Evolutionary conservation across 768 basidiomycete species (phyloP).

Genomic region (Termitomyces sp.): DNA sequence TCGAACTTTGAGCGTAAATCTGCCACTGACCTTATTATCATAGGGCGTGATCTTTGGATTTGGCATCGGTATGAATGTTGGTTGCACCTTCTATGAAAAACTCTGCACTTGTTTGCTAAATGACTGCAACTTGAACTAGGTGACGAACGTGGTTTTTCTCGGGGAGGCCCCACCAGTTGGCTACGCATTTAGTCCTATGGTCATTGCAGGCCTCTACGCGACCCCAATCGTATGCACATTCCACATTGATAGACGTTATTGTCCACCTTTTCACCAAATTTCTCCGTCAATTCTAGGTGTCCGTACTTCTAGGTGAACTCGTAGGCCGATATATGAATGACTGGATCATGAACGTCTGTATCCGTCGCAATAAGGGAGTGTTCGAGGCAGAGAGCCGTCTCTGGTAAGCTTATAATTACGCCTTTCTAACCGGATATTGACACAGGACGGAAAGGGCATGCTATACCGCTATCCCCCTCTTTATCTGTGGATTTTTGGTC

Average conservation of each 20-base stretch:
- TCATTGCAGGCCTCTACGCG: constrained; percentile 49
- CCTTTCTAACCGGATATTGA: too few species aligned
- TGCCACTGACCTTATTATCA: too few species aligned
- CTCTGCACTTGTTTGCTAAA: too few species aligned
- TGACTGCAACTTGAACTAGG: too few species aligned
- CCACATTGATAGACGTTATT: too few species aligned
- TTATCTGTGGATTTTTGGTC: constrained; percentile 55
- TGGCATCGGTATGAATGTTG: constrained; percentile 16
- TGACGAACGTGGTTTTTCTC: constrained; percentile 64
- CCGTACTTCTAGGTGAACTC: constrained; percentile 49
- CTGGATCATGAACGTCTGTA: constrained; percentile 40
- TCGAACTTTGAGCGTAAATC: too few species aligned
- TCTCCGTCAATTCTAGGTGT: constrained; percentile 28
- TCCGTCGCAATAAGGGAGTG: constrained; percentile 49
- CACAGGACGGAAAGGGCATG: too few species aligned
- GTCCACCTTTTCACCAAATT: not conserved
- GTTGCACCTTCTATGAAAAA: constrained; percentile 52
- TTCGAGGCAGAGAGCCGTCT: constrained; percentile 59
- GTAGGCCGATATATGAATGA: constrained; percentile 52
- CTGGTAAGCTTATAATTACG: too few species aligned
- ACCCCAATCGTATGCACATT: constrained; percentile 56
- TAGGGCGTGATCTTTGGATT: too few species aligned
- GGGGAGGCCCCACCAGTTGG: constrained; percentile 50
- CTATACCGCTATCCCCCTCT: constrained; percentile 55
- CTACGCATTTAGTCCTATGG: constrained; percentile 46